Percentiles rank a stretch among this genome's conserved stretches.
Conservation (phyloP, 257 asterid species). For the Gentiana macrophylla region DNA sequence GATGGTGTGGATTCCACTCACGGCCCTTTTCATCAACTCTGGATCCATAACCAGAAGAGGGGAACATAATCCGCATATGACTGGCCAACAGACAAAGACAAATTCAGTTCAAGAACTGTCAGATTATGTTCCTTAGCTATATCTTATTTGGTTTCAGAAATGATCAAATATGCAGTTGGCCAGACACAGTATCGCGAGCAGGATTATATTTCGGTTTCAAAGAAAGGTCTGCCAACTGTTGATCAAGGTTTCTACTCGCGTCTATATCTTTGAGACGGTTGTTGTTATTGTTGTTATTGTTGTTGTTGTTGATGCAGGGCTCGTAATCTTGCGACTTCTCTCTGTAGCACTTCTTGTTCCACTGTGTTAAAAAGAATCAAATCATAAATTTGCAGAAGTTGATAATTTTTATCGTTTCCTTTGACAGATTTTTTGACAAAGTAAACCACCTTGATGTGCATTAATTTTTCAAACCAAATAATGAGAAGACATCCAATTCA, state of each 20-base stretch:
- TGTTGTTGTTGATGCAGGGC: conserved; percentile 49
- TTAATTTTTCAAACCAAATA: too few relatives aligned
- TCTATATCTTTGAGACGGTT: conserved; percentile 1
- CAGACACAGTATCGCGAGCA: conserved; percentile 37
- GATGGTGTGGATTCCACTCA: conserved; percentile 62
- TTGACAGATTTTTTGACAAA: too few relatives aligned
- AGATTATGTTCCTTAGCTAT: conserved; percentile 17
- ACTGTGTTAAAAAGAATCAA: conserved; percentile 37
- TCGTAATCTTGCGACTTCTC: conserved; percentile 71
- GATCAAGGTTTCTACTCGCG: conserved; percentile 72
- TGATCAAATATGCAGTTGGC: conserved; percentile 57
- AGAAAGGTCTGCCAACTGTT: conserved; percentile 65
- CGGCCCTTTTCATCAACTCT: conserved; percentile 36
- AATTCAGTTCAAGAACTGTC: conserved; percentile 22
- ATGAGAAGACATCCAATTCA: too few relatives aligned
- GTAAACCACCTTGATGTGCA: too few relatives aligned
- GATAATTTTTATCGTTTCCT: too few relatives aligned
- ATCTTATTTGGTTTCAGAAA: neutral
- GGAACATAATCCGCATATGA: conserved; percentile 51
- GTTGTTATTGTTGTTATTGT: conserved; percentile 17
- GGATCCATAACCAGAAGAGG: conserved; percentile 38
- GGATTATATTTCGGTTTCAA: conserved; percentile 56
- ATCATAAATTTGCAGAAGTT: too few relatives aligned
- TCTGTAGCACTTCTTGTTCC: conserved; percentile 77
- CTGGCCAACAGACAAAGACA: conserved; percentile 34